Base-by-base conservation (phyloP, 257 asterid species). In the Jasminum sambac region DNA sequence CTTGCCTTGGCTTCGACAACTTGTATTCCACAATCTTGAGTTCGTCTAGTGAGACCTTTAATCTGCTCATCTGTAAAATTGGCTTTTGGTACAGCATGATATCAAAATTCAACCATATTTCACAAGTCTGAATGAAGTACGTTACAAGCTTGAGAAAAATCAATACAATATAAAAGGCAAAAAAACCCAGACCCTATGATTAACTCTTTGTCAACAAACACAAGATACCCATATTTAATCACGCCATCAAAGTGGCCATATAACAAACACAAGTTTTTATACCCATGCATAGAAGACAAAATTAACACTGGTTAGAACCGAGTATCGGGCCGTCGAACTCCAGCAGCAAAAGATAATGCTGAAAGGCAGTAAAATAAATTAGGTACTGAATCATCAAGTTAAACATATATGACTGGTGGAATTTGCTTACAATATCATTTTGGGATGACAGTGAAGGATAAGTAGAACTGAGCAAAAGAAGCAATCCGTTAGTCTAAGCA, bases 1-100 rank as follows among this genome's bases (percentile, higher is more conserved):
- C 98, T 96, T 76, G 97, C 99, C 86, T 94, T 91, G 8, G 98
- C 99, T 80, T 85, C 91, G 62, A 94, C 99, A 46, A 94, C 98
- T 79, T 94, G 96, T 0, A 96, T 94, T 63, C 98, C 96, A 78
- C 98, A 98, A 78, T 95, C 94, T 85, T 95, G 99, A 26, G 96
- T 95, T 80, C 98, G 80, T 67, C 85, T 85, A 24, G 99, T 88
- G 64, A 91, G 91, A 63, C 96, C 96, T 72, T 46, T 74, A 36
- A 95, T 84, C 0, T 77, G 88, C 26, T 95, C 96, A 78, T 81
- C 83, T 1, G 95, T 66, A 64, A 95, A 80, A 76, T 91, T 89
- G 67, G 94, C 91, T 72, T 74, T 72, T 11, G 99, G 99, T 13
- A 90, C 78, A 34, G 96, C 94, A 96, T 95, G 40, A 23, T 62